Conservation (phyloP, 208 protist species). For the Crithidia acanthocephali region DNA sequence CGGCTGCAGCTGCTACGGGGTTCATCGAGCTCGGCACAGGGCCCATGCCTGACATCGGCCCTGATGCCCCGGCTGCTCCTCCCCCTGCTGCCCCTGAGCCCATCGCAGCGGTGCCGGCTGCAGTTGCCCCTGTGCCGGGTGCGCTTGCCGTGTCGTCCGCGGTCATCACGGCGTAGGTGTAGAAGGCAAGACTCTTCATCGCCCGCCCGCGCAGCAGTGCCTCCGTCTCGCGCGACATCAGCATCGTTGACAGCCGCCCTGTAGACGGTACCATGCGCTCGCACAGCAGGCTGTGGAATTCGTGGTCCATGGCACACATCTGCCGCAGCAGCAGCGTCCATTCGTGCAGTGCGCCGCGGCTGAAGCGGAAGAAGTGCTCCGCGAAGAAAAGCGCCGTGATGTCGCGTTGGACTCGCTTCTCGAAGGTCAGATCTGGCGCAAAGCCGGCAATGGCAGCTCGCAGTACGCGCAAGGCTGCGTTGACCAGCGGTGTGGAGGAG, state of each 20-base stretch:
- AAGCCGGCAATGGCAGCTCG: slow-evolving; percentile 25
- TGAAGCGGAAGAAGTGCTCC: slow-evolving; percentile 56
- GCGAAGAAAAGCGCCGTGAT: slow-evolving; percentile 43
- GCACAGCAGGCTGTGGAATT: slow-evolving; percentile 24
- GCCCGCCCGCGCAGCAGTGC: slow-evolving; percentile 39
- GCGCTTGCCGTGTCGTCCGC: slow-evolving; percentile 4
- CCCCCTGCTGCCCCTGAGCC: not conserved
- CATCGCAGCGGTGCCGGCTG: not conserved
- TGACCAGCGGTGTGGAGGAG: slow-evolving; percentile 35
- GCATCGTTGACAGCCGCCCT: slow-evolving; percentile 37
- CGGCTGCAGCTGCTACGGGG: not conserved
- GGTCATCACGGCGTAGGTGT: slow-evolving; percentile 28
- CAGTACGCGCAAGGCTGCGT: slow-evolving; percentile 38
- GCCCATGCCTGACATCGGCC: no score
- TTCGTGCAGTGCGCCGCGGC: slow-evolving; percentile 37
- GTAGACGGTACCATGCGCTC: slow-evolving; percentile 28
- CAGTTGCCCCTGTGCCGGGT: slow-evolving; percentile 16
- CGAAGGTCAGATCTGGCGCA: slow-evolving; percentile 28
- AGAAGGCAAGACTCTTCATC: slow-evolving; percentile 47
- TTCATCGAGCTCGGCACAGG: no score
- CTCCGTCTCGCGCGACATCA: slow-evolving; percentile 50
- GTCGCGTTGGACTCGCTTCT: slow-evolving; percentile 47
- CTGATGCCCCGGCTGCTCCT: no score
- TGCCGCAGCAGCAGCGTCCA: slow-evolving; percentile 45
- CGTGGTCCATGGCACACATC: slow-evolving; percentile 9